Base-by-base conservation (phyloP, 768 basidiomycete genomes). In the Mycena leptocephala region DNA sequence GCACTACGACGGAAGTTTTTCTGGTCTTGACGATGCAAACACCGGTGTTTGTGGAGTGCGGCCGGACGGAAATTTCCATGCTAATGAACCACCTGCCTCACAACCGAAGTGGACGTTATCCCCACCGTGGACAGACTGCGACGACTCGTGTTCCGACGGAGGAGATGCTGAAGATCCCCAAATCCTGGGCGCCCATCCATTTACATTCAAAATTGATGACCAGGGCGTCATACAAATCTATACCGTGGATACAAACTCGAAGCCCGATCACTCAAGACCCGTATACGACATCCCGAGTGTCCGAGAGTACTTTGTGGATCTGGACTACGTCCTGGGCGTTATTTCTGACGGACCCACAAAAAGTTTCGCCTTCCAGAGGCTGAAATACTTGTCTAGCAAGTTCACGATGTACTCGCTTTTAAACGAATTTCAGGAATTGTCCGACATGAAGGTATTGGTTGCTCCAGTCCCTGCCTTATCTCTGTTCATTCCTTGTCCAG, bases 341-440 rank as follows among this genome's bases (percentile, higher is more conserved):
- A 98, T 99, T 70, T 92, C 97, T 2, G 96, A 98, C 83, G 98
- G 98, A 0, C 98, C 98, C 0, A 94, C 97, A 7, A 99, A 99
- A 87, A 96, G 95, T 79, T 97, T 98, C 82, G 98, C 98, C 0
- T 99, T 94, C 82, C 91, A 96, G 3, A 86, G 98, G 67, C 89
- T 99, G 75, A 96, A 95, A 84, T 99, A 98, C 82, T 90, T 99
- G 16, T 88, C 93, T 20, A 95, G 95, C 86, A 99, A 99, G 84
- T 99, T 97, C 85, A 95, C 94, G 62, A 96, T 99, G 93, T 97
- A 98, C 82, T 91, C 89, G 39, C 88, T 99, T 18, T 86, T 99
- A 79, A 97, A 99, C 74, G 98, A 99, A 83, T 95, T 93, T 80
- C 94, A 97, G 79, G 98, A 99, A 80, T 83, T 98, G 78, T 93